A percentile compares a stretch with the other conserved stretches of the same genome.
Evolutionary conservation across 2,329 filamentous ascomycete genomes (phyloP).

Genomic region (Penicillium sp.): DNA sequence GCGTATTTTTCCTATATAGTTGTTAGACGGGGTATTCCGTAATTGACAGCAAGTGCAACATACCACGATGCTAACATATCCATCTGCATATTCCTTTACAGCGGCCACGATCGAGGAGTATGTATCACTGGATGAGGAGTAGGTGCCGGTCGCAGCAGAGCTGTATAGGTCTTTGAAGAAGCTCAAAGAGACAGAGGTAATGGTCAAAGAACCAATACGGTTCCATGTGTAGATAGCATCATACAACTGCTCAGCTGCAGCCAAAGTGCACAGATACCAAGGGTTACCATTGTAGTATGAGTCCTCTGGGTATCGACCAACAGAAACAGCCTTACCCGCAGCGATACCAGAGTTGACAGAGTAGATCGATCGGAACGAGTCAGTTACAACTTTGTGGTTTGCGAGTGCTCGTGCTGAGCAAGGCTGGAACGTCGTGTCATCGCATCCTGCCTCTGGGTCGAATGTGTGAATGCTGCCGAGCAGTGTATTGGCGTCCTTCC

Average conservation of each 20-base stretch:
- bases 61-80: constrained; percentile 43
- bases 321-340: constrained; percentile 31
- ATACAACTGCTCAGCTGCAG: constrained; percentile 71
- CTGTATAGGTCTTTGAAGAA: constrained; percentile 64
- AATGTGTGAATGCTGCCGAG: constrained; percentile 41
- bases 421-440: constrained; percentile 60
- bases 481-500: constrained; percentile 64
- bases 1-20: constrained; percentile 21
- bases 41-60: neutral
- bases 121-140: constrained; percentile 47
- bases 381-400: constrained; percentile 66
- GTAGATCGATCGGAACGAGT: constrained; percentile 66
- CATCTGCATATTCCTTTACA: constrained; percentile 56
- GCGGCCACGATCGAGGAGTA: constrained; percentile 52
- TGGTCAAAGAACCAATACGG: constrained; percentile 51
- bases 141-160: constrained; percentile 54
- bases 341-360: constrained; percentile 39
- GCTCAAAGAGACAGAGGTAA: constrained; percentile 55
- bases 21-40: neutral
- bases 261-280: constrained; percentile 67
- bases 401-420: constrained; percentile 60
- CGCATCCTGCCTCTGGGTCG: constrained; percentile 28
- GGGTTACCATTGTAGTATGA: constrained; percentile 69
- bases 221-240: constrained; percentile 67
- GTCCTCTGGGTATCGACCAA: constrained; percentile 63